Percentiles rank a stretch among this genome's conserved stretches.
Conservation (phyloP, 495 filamentous ascomycete species). For the Penicillium malachiteum region DNA sequence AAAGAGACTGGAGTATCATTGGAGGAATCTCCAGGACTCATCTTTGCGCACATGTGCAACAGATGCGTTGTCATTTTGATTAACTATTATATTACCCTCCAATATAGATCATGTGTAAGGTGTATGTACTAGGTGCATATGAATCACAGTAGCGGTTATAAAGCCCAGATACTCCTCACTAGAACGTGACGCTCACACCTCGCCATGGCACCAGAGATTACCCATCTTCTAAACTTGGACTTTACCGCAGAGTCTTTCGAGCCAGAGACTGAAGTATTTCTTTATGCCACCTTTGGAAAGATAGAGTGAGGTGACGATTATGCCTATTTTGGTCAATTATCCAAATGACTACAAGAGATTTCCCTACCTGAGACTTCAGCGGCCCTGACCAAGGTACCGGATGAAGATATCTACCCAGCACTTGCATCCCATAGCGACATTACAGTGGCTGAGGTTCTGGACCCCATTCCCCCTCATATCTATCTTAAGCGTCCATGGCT, state of each 20-base stretch:
- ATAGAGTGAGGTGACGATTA: background rate
- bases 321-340: background rate
- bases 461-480: background rate
- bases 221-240: background rate
- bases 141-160: no score
- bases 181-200: no score
- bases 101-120: no score
- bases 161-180: no score
- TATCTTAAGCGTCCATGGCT: background rate
- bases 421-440: background rate
- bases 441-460: background rate
- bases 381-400: background rate
- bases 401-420: background rate
- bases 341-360: background rate
- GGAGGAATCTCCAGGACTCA: no score
- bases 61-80: no score
- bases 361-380: background rate
- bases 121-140: no score
- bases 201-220: background rate
- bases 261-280: background rate
- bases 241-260: background rate
- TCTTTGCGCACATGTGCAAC: no score
- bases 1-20: no score
- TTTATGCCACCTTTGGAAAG: background rate
- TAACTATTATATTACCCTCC: no score